A percentile compares a stretch with the other conserved stretches of the same genome.
These are phyloP conservation scores for Retiboletus flavoniger DNA, from an alignment of 1,284 basidiomycete species.

Conservation along the genomic window DNA sequence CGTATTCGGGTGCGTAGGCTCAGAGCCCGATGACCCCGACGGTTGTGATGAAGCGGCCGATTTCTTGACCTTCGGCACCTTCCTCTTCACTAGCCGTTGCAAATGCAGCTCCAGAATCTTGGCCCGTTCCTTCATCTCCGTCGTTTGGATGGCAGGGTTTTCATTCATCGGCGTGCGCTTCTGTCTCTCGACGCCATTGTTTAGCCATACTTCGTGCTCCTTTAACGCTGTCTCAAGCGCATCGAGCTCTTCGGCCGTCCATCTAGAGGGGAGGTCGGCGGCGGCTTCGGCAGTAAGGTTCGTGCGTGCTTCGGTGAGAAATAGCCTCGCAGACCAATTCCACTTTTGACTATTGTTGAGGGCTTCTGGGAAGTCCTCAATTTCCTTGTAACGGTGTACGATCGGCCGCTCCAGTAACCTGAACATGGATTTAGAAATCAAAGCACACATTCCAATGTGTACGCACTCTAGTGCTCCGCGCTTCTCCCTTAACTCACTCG, in stretches of 20 bases:
- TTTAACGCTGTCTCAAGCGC: slow-evolving; percentile 69
- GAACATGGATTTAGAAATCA: slow-evolving; percentile 11
- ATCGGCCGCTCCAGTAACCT: slow-evolving; percentile 83
- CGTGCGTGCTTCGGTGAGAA: slow-evolving; percentile 74
- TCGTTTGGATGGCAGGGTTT: slow-evolving; percentile 78
- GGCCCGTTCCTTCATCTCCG: slow-evolving; percentile 79
- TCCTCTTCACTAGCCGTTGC: slow-evolving; percentile 65
- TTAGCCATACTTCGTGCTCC: slow-evolving; percentile 80
- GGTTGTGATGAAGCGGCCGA: slow-evolving; percentile 18
- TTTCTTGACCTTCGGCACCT: slow-evolving; percentile 57
- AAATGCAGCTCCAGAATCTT: slow-evolving; percentile 77
- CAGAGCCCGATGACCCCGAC: slow-evolving; percentile 18
- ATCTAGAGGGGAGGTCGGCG: slow-evolving; percentile 65
- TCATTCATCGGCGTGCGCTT: slow-evolving; percentile 68
- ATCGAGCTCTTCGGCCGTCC: slow-evolving; percentile 80
- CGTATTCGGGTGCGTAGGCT: slow-evolving; percentile 16
- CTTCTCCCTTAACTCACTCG: slow-evolving; percentile 69
- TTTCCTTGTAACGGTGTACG: slow-evolving; percentile 83
- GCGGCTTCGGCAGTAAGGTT: slow-evolving; percentile 66
- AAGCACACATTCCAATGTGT: background rate
- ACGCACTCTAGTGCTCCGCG: slow-evolving; percentile 78
- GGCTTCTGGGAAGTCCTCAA: slow-evolving; percentile 69
- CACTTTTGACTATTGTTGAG: slow-evolving; percentile 79
- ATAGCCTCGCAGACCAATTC: slow-evolving; percentile 78
- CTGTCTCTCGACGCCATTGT: slow-evolving; percentile 78